Conservation (phyloP, 768 basidiomycete genomes). For the Tricholoma sp. region DNA sequence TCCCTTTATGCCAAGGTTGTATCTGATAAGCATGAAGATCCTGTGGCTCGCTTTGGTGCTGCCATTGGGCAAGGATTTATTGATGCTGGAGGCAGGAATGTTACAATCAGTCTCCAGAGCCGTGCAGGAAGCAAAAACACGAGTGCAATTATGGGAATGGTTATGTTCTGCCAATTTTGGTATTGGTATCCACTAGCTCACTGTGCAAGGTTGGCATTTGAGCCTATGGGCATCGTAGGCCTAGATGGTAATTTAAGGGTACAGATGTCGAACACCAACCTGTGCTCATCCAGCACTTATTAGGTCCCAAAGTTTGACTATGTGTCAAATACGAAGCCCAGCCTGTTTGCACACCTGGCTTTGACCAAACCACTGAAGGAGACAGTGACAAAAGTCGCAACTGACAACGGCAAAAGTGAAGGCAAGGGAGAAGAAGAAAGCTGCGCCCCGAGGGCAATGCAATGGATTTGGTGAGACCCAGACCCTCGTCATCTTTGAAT, state of each 20-base stretch:
- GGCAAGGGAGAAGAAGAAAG: constrained; percentile 90
- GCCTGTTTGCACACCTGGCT: constrained; percentile 88
- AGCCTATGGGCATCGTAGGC: constrained; percentile 93
- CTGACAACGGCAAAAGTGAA: constrained; percentile 98
- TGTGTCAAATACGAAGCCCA: constrained; percentile 84
- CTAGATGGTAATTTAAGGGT: constrained; percentile 84
- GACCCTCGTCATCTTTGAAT: not conserved
- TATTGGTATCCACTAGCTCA: constrained; percentile 99
- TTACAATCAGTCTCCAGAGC: constrained; percentile 90
- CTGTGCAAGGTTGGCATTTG: constrained; percentile 87
- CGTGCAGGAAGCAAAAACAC: constrained; percentile 91
- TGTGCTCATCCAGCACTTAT: constrained; percentile 3
- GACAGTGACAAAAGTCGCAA: constrained; percentile 84
- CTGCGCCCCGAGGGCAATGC: constrained; percentile 72
- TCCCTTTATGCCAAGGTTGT: constrained; percentile 87
- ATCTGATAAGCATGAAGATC: constrained; percentile 96
- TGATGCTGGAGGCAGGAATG: constrained; percentile 96
- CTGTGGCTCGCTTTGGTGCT: constrained; percentile 97
- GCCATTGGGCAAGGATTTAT: constrained; percentile 95
- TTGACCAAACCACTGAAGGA: constrained; percentile 89
- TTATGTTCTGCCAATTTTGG: constrained; percentile 98
- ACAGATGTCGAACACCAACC: not conserved
- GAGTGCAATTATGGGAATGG: constrained; percentile 95
- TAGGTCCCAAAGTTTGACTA: constrained; percentile 94
- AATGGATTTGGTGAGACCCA: constrained; percentile 74